A percentile compares a stretch with the other conserved stretches of the same genome.
These are phyloP conservation scores for Neurospora intermedia DNA, from an alignment of 495 filamentous ascomycete genomes.

Conservation along the genomic window DNA sequence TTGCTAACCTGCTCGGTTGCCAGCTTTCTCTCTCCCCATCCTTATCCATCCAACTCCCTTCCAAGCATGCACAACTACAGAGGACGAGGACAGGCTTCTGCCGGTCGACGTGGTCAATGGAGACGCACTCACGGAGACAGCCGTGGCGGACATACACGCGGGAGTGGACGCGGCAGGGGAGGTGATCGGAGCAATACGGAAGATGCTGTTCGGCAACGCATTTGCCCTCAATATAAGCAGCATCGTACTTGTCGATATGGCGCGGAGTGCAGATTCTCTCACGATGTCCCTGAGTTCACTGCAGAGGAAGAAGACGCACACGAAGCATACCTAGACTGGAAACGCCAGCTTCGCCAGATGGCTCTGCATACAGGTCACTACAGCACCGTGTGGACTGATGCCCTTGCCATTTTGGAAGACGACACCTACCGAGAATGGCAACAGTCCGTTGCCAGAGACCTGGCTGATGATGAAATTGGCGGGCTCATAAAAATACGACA, in stretches of 20 bases:
- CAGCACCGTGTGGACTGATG: neutral
- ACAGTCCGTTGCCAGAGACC: neutral
- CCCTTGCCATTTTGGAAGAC: neutral
- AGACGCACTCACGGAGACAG: neutral
- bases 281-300: neutral
- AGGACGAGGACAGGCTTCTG: neutral
- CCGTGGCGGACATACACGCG: neutral
- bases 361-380: neutral
- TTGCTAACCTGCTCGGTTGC: neutral
- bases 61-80: neutral
- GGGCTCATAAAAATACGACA: neutral
- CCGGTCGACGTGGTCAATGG: neutral
- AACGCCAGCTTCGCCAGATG: neutral
- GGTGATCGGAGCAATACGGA: neutral
- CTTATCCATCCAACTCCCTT: neutral
- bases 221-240: neutral
- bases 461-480: constrained; percentile 4
- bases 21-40: too few relatives aligned
- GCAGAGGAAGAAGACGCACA: neutral
- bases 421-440: neutral
- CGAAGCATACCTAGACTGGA: constrained; percentile 4
- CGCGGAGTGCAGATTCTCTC: neutral
- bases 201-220: neutral
- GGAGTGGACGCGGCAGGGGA: neutral
- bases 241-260: neutral